These are phyloP conservation scores for Mycosphaerella sp. DNA, from an alignment of 2,329 filamentous ascomycete species.

Conservation along the genomic window DNA sequence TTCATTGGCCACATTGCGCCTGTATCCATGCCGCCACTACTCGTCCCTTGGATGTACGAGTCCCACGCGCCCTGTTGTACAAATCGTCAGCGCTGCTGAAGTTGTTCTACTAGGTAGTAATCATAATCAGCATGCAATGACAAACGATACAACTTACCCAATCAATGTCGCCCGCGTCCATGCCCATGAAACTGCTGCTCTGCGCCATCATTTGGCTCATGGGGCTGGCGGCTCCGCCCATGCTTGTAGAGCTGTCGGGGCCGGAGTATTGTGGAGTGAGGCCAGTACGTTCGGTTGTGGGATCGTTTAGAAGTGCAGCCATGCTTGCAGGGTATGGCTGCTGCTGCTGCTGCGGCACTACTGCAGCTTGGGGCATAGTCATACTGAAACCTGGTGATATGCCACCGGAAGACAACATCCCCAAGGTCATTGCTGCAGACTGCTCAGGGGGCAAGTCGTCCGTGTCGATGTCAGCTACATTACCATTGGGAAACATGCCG, in stretches of 20 bases:
- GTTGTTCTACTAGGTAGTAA: constrained; percentile 3
- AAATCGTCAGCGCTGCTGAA: constrained; percentile 7
- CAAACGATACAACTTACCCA: constrained; percentile 45
- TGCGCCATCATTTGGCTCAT: constrained; percentile 32
- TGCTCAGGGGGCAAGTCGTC: constrained; percentile 56
- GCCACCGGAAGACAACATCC: constrained; percentile 58
- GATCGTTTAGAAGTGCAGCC: constrained; percentile 34
- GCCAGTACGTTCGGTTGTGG: constrained; percentile 31
- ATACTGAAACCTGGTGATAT: constrained; percentile 44
- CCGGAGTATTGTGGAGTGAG: constrained; percentile 34
- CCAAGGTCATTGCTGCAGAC: constrained; percentile 63
- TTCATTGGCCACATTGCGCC: constrained; percentile 44
- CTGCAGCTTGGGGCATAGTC: constrained; percentile 16
- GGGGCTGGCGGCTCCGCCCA: constrained; percentile 29
- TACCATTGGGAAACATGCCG: constrained; percentile 32
- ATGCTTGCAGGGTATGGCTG: constrained; percentile 31
- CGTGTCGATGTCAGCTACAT: constrained; percentile 38
- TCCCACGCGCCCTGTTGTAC: constrained; percentile 58
- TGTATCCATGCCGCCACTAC: constrained; percentile 34
- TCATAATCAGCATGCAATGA: neutral
- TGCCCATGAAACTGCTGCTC: constrained; percentile 44
- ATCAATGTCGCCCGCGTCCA: constrained; percentile 47
- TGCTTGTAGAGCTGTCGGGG: constrained; percentile 29
- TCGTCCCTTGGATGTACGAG: constrained; percentile 58
- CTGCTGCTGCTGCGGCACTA: constrained; percentile 13